These are phyloP conservation scores for Coniochaeta hoffmannii DNA, from an alignment of 2,329 filamentous ascomycete genomes.

Conservation along the genomic window DNA sequence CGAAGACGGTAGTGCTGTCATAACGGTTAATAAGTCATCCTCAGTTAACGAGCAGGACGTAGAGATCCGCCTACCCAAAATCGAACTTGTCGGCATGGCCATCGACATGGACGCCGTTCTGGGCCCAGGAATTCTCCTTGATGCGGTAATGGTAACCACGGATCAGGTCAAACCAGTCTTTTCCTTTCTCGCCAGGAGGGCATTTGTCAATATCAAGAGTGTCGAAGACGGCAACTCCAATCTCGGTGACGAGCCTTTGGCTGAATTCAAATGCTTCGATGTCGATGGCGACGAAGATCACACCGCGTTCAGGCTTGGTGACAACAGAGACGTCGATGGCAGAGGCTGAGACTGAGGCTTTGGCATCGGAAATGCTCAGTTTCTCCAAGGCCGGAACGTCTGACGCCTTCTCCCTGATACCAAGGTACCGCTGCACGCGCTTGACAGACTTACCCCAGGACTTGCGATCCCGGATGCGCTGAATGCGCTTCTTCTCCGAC, in stretches of 20 bases:
- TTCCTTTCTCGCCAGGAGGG: conserved; percentile 52
- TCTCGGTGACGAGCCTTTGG: conserved; percentile 66
- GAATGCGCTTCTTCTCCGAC: conserved; percentile 36
- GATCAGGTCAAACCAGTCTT: conserved; percentile 62
- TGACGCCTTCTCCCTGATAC: conserved; percentile 41
- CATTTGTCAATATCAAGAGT: conserved; percentile 46
- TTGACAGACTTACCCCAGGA: conserved; percentile 49
- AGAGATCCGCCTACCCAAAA: conserved; percentile 52
- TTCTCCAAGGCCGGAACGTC: conserved; percentile 7
- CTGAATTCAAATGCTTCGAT: conserved; percentile 71
- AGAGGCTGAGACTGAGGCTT: background rate
- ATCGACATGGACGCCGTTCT: conserved; percentile 60
- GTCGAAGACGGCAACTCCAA: conserved; percentile 79
- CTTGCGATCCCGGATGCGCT: conserved; percentile 41
- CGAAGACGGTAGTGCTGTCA: conserved; percentile 10
- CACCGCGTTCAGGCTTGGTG: conserved; percentile 36
- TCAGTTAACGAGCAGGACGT: background rate
- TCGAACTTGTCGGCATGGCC: conserved; percentile 70
- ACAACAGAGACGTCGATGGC: conserved; percentile 5
- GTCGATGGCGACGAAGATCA: conserved; percentile 73
- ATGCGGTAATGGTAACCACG: conserved; percentile 70
- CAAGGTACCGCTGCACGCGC: conserved; percentile 63
- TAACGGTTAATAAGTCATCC: background rate
- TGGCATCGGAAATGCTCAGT: conserved; percentile 1
- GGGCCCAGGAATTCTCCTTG: conserved; percentile 55